Evolutionary conservation across 495 filamentous ascomycete genomes (phyloP), one percentile per base, ranked within the genome.

Genomic region (Viridothelium virens): DNA sequence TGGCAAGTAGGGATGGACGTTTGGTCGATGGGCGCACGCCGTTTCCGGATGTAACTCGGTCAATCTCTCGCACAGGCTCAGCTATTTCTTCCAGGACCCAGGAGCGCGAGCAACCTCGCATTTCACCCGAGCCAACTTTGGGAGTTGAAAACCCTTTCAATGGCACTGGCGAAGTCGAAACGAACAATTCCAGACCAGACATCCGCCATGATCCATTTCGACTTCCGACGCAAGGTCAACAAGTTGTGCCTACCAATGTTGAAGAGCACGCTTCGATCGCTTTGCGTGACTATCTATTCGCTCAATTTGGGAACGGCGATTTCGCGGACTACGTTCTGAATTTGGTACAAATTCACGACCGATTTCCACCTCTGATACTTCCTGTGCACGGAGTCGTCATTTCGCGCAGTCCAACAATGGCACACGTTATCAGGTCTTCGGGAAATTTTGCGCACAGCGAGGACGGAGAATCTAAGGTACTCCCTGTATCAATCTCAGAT

Each of bases 301-400:
- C 69, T 37, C 69, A 73, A 9, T 72, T 74, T 56, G 71, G 69
- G 7, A 71, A 73, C 61, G 63, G 69, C 2, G 66, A 71, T n/a
- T 68, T 75, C 41, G 69, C 74, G 3, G 76, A 78, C 61, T 74
- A 68, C 63, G 64, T 73, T 34, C 64, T 78, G 37, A 67, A 70
- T 18, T 73, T 69, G 59, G 44, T 56, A 48, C 72, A 72, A n/a
- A 48, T 63, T 3, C 41, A 37, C n/a, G 39, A 25, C 16, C 64
- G 67, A 25, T 48, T 14, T 33, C 33, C 10, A 56, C 44, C 44
- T 66, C 46, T 61, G 69, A 16, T 63, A 66, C 33, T 68, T 71
- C 66, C 72, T 53, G 72, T 70, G 14, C 74, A 76, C 64, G 70
- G 68, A 34, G 66, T 76, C 36, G 63, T 78, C 6, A 65, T 76